Conservation (phyloP, 2,329 filamentous ascomycete genomes). For the Pseudovirgaria hyperparasitica region DNA sequence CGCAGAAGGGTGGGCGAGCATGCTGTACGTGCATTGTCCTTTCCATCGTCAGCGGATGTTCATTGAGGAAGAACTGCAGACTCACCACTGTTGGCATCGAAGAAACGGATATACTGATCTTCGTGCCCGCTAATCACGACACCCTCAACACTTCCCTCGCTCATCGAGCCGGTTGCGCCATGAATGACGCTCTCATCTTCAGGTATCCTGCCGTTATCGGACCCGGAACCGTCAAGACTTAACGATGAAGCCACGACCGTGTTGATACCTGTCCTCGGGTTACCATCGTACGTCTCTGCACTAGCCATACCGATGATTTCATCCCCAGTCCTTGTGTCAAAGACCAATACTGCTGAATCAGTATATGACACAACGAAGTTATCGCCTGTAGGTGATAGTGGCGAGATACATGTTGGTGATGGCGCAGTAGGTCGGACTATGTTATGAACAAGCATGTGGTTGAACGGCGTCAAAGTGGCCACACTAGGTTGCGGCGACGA, state of each 20-base stretch:
- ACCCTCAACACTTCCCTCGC: conserved; percentile 64
- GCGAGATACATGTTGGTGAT: conserved; percentile 85
- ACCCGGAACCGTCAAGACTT: conserved; percentile 54
- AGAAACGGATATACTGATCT: conserved; percentile 91
- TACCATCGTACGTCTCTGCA: conserved; percentile 84
- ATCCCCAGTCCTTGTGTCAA: conserved; percentile 83
- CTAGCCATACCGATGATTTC: conserved; percentile 89
- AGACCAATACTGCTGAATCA: conserved; percentile 81
- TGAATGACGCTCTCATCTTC: conserved; percentile 65
- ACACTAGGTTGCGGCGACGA: conserved; percentile 81
- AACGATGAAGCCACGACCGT: conserved; percentile 78
- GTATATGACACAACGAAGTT: conserved; percentile 88
- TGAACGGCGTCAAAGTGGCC: conserved; percentile 74
- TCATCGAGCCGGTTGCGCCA: conserved; percentile 72
- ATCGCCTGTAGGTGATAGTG: conserved; percentile 69
- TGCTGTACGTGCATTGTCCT: conserved; percentile 99
- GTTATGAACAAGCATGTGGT: conserved; percentile 77
- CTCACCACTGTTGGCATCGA: conserved; percentile 97
- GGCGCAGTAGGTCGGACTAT: conserved; percentile 59
- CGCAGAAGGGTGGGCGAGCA: conserved; percentile 89
- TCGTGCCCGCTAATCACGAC: conserved; percentile 95
- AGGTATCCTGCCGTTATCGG: conserved; percentile 48
- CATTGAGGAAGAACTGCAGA: background rate
- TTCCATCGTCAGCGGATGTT: conserved; percentile 3
- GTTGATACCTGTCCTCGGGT: conserved; percentile 72